Conservation (phyloP, 2,329 filamentous ascomycete species). For the Akanthomyces lecanii region DNA sequence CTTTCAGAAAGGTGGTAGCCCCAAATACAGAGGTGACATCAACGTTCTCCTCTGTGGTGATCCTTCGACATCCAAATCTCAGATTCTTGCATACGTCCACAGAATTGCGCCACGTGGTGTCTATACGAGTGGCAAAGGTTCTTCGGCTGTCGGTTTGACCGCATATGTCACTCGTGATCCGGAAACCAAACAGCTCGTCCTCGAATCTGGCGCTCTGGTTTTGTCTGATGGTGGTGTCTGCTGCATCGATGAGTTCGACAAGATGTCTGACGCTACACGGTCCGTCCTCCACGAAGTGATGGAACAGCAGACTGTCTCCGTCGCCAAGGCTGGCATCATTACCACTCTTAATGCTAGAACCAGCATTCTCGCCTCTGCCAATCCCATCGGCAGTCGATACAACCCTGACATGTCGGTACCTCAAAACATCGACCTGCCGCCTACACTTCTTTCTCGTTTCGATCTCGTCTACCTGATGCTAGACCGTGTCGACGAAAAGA, state of each 20-base stretch:
- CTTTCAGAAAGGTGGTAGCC: constrained; percentile 92
- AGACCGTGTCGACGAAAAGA: constrained; percentile 86
- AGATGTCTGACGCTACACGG: constrained; percentile 75
- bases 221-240: constrained; percentile 78
- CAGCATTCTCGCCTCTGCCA: constrained; percentile 92
- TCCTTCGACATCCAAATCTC: constrained; percentile 93
- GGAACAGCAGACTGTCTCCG: constrained; percentile 82
- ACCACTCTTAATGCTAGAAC: constrained; percentile 95
- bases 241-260: constrained; percentile 83
- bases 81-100: constrained; percentile 90
- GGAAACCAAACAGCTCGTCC: constrained; percentile 72
- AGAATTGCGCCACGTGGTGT: constrained; percentile 90
- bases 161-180: constrained; percentile 78
- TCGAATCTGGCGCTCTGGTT: constrained; percentile 75
- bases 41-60: constrained; percentile 96
- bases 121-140: constrained; percentile 78
- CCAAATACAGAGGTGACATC: constrained; percentile 94
- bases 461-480: constrained; percentile 96
- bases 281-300: constrained; percentile 84
- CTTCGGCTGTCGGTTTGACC: constrained; percentile 75
- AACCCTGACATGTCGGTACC: constrained; percentile 94
- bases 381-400: constrained; percentile 96
- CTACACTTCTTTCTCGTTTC: constrained; percentile 91
- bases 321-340: constrained; percentile 89
- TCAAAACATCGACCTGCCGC: constrained; percentile 95